Base-by-base conservation (phyloP, 768 basidiomycete species). In the Boletus pseudo-olivaceus region DNA sequence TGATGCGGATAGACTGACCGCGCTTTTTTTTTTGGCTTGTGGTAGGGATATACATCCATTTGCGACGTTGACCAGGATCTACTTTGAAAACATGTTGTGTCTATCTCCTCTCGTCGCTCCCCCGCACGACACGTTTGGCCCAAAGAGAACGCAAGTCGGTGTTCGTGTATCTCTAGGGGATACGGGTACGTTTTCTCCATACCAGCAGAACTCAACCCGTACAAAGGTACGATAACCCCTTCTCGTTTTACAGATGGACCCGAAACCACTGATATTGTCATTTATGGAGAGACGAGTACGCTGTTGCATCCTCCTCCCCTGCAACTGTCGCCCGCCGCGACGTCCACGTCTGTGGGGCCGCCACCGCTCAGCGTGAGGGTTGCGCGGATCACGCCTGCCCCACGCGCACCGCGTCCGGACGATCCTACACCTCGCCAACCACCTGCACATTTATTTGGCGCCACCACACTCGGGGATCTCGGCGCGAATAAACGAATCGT, bases 351-450 rank as follows among this genome's bases (percentile, higher is more conserved):
- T 3, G 20, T 37, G 43, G 48, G 68, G 32, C 41, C 61, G 2
- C 68, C 67, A 1, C 62, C 61, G 0, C 58, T 80, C 5, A 60
- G 52, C 0, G 64, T 87, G 20, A 71, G 73, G 17, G 87, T 87
- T 7, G 85, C 82, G 0, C 81, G 84, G 38, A 76, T 88, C 55
- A 74, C 77, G 9, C 65, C 78, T 61, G 63, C 68, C 15, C 73
- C 77, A 43, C 75, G 61, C 2, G 56, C 63, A 0, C 85, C 85
- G 5, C 76, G 89, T 34, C 89, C 89, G 0, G 89, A 91, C 56
- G 89, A 91, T 56, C 89, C 88, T 0, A 88, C 84, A 6, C 89
- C 89, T 8, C 85, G 89, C 17, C 75, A 78, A 29, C 87, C 88
- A 0, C 85, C 87, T 4, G 57, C 61, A 7, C 51, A 74, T 42